Evolutionary conservation across 257 asterid genomes (phyloP).

Genomic region (Buddleja alternifolia): DNA sequence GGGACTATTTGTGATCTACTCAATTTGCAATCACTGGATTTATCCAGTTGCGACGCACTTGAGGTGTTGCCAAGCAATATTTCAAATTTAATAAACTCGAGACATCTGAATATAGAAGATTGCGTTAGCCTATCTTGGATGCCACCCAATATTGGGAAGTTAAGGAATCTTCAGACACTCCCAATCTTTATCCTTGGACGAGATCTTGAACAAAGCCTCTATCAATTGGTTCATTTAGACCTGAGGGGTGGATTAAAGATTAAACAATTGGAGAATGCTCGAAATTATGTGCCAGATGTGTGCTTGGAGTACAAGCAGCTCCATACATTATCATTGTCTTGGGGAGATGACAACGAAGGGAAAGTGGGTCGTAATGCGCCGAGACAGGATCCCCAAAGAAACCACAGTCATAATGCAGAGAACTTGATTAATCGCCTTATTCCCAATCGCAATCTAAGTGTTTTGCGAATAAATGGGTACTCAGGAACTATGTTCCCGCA

Average conservation of each 20-base stretch:
- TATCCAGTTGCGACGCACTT: slow-evolving; percentile 3
- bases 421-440: not conserved
- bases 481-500: not conserved
- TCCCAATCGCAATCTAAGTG: not conserved
- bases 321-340: not conserved
- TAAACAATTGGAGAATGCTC: not conserved
- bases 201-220: not conserved
- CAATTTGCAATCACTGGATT: slow-evolving; percentile 10
- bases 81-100: not conserved
- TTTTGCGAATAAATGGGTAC: slow-evolving; percentile 5
- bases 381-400: not conserved
- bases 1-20: slow-evolving; percentile 4
- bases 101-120: slow-evolving; percentile 11
- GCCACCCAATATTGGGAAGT: not conserved
- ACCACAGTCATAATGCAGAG: not conserved
- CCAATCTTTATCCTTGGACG: slow-evolving; percentile 8
- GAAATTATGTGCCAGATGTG: not conserved
- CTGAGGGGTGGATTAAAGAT: slow-evolving; percentile 8
- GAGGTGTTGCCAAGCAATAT: slow-evolving; percentile 12
- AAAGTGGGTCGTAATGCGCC: not conserved
- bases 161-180: slow-evolving; percentile 6
- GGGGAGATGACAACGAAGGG: slow-evolving; percentile 3
- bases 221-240: not conserved
- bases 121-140: not conserved
- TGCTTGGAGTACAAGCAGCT: not conserved